A percentile compares a stretch with the other conserved stretches of the same genome.
phyloP scores from a whole-genome alignment of 2,329 filamentous ascomycete genomes.

The Calonectria naviculata region DNA sequence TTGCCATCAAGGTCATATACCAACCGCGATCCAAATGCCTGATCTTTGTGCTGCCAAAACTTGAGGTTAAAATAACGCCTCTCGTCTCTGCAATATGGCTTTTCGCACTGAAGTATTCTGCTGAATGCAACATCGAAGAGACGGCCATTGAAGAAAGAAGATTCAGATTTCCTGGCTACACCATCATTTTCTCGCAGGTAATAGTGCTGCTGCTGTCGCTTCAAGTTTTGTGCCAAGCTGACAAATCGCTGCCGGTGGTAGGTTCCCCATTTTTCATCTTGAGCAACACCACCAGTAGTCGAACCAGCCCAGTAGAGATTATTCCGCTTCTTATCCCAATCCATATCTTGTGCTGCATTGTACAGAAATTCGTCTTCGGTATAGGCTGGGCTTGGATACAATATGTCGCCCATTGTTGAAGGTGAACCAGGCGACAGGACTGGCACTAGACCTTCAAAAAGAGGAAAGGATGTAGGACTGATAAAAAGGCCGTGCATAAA shows the following conservation, averaged over 20 bases:
- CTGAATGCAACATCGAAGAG: background rate
- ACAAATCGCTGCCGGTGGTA: background rate
- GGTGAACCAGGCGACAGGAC: conserved; percentile 57
- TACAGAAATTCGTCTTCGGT: conserved; percentile 55
- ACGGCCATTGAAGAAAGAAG: background rate
- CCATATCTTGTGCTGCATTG: conserved; percentile 49
- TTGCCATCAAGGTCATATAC: background rate
- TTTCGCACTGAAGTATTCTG: background rate
- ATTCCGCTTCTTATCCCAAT: conserved; percentile 61
- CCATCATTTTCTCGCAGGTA: background rate
- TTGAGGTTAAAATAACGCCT: background rate
- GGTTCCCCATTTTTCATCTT: background rate
- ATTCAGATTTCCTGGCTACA: background rate
- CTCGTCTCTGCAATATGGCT: background rate
- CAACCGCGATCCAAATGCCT: background rate
- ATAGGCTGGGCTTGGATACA: conserved; percentile 64
- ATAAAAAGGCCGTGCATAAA: conserved; percentile 57
- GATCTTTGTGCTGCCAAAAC: background rate
- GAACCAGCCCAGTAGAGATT: conserved; percentile 63
- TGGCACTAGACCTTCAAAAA: conserved; percentile 55
- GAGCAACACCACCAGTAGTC: background rate
- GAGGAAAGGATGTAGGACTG: conserved; percentile 53
- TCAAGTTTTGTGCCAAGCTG: background rate
- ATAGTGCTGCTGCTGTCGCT: background rate
- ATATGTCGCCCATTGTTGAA: conserved; percentile 62